Evolutionary conservation across 2,329 filamentous ascomycete genomes (phyloP).

Genomic region (Epichloe sibirici): DNA sequence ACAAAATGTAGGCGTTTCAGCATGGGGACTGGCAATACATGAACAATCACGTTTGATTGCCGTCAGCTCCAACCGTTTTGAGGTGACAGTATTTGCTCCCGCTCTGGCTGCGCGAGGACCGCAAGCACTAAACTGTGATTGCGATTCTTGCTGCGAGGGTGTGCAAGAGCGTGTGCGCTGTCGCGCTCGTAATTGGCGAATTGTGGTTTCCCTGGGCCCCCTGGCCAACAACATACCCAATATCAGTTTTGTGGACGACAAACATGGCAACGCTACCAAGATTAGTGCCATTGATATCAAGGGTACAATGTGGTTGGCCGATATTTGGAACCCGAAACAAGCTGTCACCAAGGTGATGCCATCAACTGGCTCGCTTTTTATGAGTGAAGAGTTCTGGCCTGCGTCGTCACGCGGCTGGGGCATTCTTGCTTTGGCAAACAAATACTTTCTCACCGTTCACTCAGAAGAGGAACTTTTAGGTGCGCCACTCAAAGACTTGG

Average conservation of each 20-base stretch:
- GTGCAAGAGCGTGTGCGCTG: slow-evolving; percentile 23
- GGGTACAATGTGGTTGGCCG: slow-evolving; percentile 35
- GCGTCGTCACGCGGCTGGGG: slow-evolving; percentile 32
- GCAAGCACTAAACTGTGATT: slow-evolving; percentile 4
- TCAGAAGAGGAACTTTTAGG: slow-evolving; percentile 23
- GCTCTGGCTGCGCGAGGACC: slow-evolving; percentile 17
- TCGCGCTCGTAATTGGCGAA: slow-evolving; percentile 36
- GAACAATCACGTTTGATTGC: slow-evolving; percentile 72
- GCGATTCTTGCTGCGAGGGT: slow-evolving; percentile 3
- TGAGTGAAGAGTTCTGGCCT: slow-evolving; percentile 19
- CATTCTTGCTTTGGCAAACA: slow-evolving; percentile 31
- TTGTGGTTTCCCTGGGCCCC: slow-evolving; percentile 30
- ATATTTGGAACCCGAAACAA: slow-evolving; percentile 34
- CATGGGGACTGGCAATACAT: slow-evolving; percentile 85
- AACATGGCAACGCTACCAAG: slow-evolving; percentile 34
- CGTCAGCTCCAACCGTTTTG: slow-evolving; percentile 61
- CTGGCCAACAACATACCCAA: slow-evolving; percentile 38
- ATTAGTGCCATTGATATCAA: slow-evolving; percentile 39
- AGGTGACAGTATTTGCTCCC: slow-evolving; percentile 41
- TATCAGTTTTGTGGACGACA: slow-evolving; percentile 36
- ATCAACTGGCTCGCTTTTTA: slow-evolving; percentile 8
- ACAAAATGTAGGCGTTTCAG: slow-evolving; percentile 63
- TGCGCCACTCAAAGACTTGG: slow-evolving; percentile 10
- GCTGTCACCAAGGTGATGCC: slow-evolving; percentile 16
- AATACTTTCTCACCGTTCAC: slow-evolving; percentile 28